These are phyloP conservation scores for Solanum okadae DNA, from an alignment of 257 asterid species.

Conservation along the genomic window DNA sequence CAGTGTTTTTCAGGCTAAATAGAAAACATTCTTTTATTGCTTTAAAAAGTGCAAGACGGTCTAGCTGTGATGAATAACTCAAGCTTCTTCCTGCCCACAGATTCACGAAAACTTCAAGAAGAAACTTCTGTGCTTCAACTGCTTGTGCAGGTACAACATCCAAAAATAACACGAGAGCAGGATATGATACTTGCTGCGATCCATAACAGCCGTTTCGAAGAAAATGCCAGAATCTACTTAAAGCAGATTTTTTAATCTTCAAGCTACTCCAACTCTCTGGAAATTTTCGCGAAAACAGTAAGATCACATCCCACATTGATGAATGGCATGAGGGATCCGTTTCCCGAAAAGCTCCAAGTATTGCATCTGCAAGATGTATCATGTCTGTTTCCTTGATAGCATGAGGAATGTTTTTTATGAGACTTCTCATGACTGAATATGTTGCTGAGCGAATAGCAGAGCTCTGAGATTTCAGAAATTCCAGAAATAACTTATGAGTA, in stretches of 20 bases:
- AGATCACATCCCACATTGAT: conserved; percentile 80
- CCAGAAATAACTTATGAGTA: conserved; percentile 56
- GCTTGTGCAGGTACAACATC: conserved; percentile 64
- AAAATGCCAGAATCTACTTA: conserved; percentile 65
- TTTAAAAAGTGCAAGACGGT: conserved; percentile 51
- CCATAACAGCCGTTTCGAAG: conserved; percentile 94
- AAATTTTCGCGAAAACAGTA: conserved; percentile 51
- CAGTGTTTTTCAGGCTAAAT: conserved; percentile 66
- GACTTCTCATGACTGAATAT: conserved; percentile 68
- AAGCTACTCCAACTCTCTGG: conserved; percentile 70
- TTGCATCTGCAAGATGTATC: conserved; percentile 59
- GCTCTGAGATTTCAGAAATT: conserved; percentile 72
- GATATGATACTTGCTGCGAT: conserved; percentile 92
- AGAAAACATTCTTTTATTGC: conserved; percentile 74
- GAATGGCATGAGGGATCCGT: conserved; percentile 78
- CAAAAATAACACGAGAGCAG: conserved; percentile 65
- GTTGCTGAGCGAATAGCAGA: conserved; percentile 79
- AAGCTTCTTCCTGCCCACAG: conserved; percentile 84
- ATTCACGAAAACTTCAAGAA: conserved; percentile 65
- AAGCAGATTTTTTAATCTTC: conserved; percentile 66
- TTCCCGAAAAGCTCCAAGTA: conserved; percentile 92
- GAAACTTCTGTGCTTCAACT: conserved; percentile 55
- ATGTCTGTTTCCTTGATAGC: conserved; percentile 58
- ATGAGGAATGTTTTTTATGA: conserved; percentile 65
- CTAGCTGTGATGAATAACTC: conserved; percentile 47